A percentile compares a stretch with the other conserved stretches of the same genome.
phyloP scores from a whole-genome alignment of 768 basidiomycete species.

The Lactifluus pinguis region DNA sequence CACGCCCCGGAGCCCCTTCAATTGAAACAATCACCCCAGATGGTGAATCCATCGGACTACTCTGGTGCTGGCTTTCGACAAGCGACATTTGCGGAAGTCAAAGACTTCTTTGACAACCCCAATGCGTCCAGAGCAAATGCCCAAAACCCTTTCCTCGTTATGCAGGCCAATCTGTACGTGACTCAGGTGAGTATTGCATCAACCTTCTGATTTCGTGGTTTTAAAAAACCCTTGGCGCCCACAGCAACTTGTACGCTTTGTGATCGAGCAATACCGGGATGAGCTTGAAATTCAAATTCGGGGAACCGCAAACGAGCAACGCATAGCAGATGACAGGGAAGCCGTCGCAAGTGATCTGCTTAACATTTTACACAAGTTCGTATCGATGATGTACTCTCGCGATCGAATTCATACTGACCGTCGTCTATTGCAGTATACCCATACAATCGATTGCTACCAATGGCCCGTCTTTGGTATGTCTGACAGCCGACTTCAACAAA shows the following conservation, averaged over 20 bases:
- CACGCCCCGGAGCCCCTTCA: constrained; percentile 71
- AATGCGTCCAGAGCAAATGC: constrained; percentile 80
- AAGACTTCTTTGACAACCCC: constrained; percentile 87
- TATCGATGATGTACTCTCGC: constrained; percentile 2
- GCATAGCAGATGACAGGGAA: constrained; percentile 66
- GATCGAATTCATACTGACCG: background rate
- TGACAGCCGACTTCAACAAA: background rate
- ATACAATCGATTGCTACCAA: constrained; percentile 90
- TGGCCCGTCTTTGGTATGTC: constrained; percentile 64
- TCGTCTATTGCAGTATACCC: constrained; percentile 51
- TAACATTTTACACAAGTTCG: constrained; percentile 72
- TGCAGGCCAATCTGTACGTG: constrained; percentile 88
- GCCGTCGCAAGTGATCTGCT: constrained; percentile 82
- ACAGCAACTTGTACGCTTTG: constrained; percentile 89
- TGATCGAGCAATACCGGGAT: constrained; percentile 87
- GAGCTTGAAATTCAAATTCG: constrained; percentile 67
- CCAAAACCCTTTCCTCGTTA: constrained; percentile 81
- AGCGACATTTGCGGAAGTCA: constrained; percentile 80
- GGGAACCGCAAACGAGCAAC: constrained; percentile 52
- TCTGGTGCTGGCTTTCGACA: constrained; percentile 68
- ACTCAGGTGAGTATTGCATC: constrained; percentile 57
- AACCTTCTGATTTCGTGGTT: background rate
- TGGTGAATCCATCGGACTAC: constrained; percentile 47
- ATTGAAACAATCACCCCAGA: constrained; percentile 47
- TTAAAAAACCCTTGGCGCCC: constrained; percentile 4